Percentiles rank a stretch among this genome's conserved stretches.
Evolutionary conservation across 371 early-diverging fungal species (phyloP).

Genomic region (Synchytrium microbalum): DNA sequence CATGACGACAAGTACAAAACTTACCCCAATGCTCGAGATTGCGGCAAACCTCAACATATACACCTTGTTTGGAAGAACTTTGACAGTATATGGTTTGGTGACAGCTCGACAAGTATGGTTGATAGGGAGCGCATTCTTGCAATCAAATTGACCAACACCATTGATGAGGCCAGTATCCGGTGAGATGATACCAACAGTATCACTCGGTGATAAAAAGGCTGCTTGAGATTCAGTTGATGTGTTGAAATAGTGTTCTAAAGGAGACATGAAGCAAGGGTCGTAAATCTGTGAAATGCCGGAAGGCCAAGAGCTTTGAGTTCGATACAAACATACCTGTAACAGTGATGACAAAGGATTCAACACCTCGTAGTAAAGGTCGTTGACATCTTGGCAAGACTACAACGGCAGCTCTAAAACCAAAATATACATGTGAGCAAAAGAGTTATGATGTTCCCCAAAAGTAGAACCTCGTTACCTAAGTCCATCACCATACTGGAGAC

Average conservation of each 20-base stretch:
- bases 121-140: background rate
- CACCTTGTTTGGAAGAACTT: background rate
- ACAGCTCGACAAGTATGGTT: background rate
- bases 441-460: no score
- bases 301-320: no score
- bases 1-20: background rate
- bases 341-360: background rate
- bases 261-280: no score
- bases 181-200: background rate
- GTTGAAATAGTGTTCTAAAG: slow-evolving; percentile 1
- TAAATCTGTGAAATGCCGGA: no score
- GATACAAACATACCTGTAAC: no score
- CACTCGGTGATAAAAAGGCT: background rate
- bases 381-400: background rate
- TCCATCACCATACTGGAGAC: background rate
- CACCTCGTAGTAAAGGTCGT: background rate
- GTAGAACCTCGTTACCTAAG: no score
- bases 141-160: background rate
- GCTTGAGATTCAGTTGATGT: background rate
- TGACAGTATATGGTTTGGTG: background rate
- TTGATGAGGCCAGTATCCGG: background rate
- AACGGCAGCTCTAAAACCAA: background rate
- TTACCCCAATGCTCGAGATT: background rate
- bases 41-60: background rate
- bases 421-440: no score